These are phyloP conservation scores for Coprinopsis marcescibilis DNA, from an alignment of 768 basidiomycete genomes.

Conservation along the genomic window DNA sequence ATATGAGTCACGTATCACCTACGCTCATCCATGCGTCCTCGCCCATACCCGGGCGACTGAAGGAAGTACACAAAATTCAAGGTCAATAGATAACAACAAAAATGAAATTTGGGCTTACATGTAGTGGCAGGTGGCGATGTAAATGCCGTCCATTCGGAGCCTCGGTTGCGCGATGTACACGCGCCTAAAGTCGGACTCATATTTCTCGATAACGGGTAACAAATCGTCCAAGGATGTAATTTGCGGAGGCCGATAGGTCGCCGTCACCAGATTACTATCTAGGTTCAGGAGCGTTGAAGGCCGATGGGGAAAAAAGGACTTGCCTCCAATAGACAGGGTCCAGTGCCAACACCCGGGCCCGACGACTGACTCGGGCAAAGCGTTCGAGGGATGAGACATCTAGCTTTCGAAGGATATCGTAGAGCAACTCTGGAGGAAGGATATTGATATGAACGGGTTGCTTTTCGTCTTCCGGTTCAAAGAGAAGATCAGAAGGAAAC, in stretches of 20 bases:
- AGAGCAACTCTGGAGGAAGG: constrained; percentile 74
- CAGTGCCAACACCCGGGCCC: constrained; percentile 66
- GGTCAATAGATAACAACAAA: constrained; percentile 7
- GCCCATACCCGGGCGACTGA: constrained; percentile 66
- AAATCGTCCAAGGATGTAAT: constrained; percentile 49
- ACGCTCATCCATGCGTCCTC: constrained; percentile 89
- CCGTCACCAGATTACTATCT: constrained; percentile 56
- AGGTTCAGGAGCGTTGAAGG: background rate
- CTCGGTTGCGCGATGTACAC: constrained; percentile 82
- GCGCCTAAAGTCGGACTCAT: constrained; percentile 63
- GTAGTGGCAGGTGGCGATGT: constrained; percentile 90
- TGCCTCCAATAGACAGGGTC: constrained; percentile 77
- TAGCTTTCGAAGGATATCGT: constrained; percentile 59
- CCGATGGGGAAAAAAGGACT: constrained; percentile 14
- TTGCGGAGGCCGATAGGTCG: constrained; percentile 73
- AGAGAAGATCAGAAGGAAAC: constrained; percentile 47
- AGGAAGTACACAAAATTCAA: constrained; percentile 11
- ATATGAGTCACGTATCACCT: constrained; percentile 19
- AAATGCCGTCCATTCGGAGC: constrained; percentile 80
- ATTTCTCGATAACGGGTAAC: constrained; percentile 43
- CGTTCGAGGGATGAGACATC: constrained; percentile 68
- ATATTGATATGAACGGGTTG: constrained; percentile 46
- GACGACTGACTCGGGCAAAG: constrained; percentile 69
- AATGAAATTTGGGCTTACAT: constrained; percentile 41
- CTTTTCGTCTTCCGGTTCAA: constrained; percentile 66